A percentile compares a stretch with the other conserved stretches of the same genome.
Conservation (phyloP, 148 eudicot species). For the Gaultheria prostrata region DNA sequence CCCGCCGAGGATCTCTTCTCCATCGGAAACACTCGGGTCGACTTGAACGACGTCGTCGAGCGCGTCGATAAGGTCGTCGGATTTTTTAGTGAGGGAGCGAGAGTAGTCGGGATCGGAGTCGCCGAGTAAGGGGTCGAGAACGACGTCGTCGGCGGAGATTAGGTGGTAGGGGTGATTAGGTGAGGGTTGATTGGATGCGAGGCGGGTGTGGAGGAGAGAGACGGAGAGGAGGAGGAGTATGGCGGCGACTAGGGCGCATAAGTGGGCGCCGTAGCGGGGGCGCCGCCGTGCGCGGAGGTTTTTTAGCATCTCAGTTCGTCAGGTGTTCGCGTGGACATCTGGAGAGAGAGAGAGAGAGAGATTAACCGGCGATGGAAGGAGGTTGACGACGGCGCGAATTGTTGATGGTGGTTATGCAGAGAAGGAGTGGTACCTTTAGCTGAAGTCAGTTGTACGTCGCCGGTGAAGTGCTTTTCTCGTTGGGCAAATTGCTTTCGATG, state of each 20-base stretch:
- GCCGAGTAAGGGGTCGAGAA: conserved; percentile 25
- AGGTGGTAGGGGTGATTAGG: conserved; percentile 13
- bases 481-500: too few species aligned
- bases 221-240: conserved; percentile 61
- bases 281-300: conserved; percentile 61
- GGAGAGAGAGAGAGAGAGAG: too few species aligned
- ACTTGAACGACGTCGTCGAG: conserved; percentile 29
- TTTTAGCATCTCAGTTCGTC: conserved; percentile 22
- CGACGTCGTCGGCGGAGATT: conserved; percentile 16
- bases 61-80: conserved; percentile 59
- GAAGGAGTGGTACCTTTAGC: not conserved
- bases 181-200: conserved; percentile 31
- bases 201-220: conserved; percentile 60
- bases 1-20: conserved; percentile 32
- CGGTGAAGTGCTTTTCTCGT: not conserved
- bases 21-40: conserved; percentile 24
- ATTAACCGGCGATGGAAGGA: not conserved
- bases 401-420: not conserved
- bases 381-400: not conserved
- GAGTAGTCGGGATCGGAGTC: conserved; percentile 24
- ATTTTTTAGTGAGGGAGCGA: conserved; percentile 11
- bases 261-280: conserved; percentile 41
- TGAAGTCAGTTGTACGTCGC: not conserved
- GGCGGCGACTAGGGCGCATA: conserved; percentile 44
- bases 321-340: too few species aligned